Conservation (phyloP, 257 asterid genomes). For the Cinchona pubescens region DNA sequence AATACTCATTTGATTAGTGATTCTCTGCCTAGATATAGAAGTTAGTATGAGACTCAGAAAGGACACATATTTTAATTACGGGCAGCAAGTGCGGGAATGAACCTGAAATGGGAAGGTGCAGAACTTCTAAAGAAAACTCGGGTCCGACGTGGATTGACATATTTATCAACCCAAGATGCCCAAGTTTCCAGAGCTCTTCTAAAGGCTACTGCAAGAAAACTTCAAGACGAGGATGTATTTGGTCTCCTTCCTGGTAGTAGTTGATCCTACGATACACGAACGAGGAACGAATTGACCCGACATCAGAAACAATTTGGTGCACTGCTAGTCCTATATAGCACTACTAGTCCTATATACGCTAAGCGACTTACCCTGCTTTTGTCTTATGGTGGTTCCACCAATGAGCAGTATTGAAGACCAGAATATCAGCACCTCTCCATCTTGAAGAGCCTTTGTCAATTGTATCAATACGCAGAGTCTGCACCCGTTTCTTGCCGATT, state of each 20-base stretch:
- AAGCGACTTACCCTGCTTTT: constrained; percentile 62
- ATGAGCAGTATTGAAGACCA: constrained; percentile 90
- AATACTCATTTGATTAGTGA: not conserved
- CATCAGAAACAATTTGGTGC: too few species aligned
- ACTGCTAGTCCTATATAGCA: too few species aligned
- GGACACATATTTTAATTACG: not conserved
- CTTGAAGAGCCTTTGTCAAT: constrained; percentile 79
- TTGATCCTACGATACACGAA: constrained; percentile 40
- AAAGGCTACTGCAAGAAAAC: constrained; percentile 65
- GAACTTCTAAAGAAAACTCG: constrained; percentile 82
- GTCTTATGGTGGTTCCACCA: constrained; percentile 95
- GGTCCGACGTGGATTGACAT: constrained; percentile 62
- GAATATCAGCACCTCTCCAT: constrained; percentile 88
- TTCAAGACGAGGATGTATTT: constrained; percentile 67
- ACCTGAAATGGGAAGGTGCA: constrained; percentile 98
- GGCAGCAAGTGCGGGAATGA: not conserved
- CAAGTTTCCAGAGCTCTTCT: constrained; percentile 64
- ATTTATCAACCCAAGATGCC: constrained; percentile 79
- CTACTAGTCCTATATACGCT: too few species aligned
- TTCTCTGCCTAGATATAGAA: too few species aligned
- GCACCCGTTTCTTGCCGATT: constrained; percentile 61
- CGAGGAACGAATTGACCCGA: not conserved
- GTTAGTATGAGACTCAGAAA: not conserved
- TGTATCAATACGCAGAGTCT: constrained; percentile 71
- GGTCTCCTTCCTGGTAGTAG: constrained; percentile 81